phyloP scores from a whole-genome alignment of 495 filamentous ascomycete genomes.

The Astrothelium macrocarpum region DNA sequence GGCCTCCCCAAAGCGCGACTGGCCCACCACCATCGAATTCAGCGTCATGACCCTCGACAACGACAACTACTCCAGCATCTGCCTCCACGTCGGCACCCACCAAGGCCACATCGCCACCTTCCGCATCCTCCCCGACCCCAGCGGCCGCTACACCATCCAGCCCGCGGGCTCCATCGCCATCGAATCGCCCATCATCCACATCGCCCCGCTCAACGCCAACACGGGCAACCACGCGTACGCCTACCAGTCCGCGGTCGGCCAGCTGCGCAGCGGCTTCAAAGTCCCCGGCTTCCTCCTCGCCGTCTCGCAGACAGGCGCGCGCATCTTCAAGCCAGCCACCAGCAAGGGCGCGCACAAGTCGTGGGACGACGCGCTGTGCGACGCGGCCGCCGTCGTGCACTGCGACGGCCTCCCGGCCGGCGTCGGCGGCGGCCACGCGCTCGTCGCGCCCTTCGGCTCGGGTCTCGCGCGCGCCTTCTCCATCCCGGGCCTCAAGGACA shows the following conservation, averaged over 20 bases:
- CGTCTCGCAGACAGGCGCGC: conserved; percentile 62
- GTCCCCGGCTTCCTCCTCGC: conserved; percentile 61
- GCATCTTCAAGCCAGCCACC: conserved; percentile 76
- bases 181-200: conserved; percentile 63
- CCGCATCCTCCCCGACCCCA: conserved; percentile 66
- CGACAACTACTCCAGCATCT: conserved; percentile 90
- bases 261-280: conserved; percentile 58
- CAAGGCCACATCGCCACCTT: conserved; percentile 75
- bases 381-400: conserved; percentile 64
- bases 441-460: conserved; percentile 77
- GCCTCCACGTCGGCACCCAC: conserved; percentile 84
- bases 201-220: conserved; percentile 69
- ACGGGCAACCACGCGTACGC: conserved; percentile 66
- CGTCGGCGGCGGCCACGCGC: conserved; percentile 47
- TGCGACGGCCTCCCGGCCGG: conserved; percentile 44
- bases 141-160: conserved; percentile 62
- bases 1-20: conserved; percentile 48
- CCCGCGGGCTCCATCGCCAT: conserved; percentile 55
- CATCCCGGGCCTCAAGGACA: conserved; percentile 75
- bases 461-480: conserved; percentile 69
- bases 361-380: conserved; percentile 73
- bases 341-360: conserved; percentile 80
- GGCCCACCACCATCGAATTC: conserved; percentile 73
- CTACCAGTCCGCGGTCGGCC: conserved; percentile 58
- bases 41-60: conserved; percentile 87